These are phyloP conservation scores for Apiospora malaysiana DNA, from an alignment of 2,329 filamentous ascomycete genomes.

Conservation along the genomic window DNA sequence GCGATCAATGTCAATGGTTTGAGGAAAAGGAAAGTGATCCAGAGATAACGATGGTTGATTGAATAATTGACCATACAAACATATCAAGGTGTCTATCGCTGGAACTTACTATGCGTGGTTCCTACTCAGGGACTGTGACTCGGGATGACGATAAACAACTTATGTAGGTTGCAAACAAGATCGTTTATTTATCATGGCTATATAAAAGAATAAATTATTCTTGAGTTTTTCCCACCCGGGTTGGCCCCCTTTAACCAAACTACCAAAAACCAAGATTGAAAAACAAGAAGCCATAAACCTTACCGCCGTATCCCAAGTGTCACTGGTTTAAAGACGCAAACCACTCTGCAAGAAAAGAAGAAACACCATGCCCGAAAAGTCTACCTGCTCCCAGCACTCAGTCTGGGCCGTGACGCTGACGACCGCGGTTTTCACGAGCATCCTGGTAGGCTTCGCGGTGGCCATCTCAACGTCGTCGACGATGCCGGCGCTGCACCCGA, in stretches of 20 bases:
- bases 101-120: not conserved
- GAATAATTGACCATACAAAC: not conserved
- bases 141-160: not conserved
- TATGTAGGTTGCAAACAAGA: not conserved
- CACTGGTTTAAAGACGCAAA: no score
- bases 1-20: not conserved
- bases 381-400: not conserved
- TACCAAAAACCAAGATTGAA: no score
- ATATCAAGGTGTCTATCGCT: not conserved
- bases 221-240: no score
- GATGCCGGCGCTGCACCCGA: not conserved
- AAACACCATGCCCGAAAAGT: not conserved
- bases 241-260: no score
- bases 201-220: no score
- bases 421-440: not conserved
- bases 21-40: not conserved
- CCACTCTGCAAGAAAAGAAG: not conserved
- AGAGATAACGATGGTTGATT: not conserved
- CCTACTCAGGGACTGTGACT: not conserved
- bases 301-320: no score
- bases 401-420: not conserved
- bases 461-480: not conserved
- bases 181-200: not conserved
- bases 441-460: slow-evolving; percentile 23
- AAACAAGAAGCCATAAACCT: not conserved